Conservation (phyloP, 768 basidiomycete species). For the Hygrocybe coccinea region DNA sequence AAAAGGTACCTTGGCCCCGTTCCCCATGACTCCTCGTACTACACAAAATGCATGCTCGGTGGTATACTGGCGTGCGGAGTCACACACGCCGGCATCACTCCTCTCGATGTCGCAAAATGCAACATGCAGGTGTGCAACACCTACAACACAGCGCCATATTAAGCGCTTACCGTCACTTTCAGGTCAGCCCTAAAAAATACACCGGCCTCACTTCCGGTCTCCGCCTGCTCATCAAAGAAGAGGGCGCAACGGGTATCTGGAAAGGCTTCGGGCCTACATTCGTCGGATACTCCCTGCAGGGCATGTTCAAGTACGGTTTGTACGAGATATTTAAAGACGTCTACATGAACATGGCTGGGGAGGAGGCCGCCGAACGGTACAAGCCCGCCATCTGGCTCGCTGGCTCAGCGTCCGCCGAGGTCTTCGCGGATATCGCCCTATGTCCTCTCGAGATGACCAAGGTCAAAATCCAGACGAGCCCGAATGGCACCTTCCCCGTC, state of each 20-base stretch:
- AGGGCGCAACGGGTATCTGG: conserved; percentile 83
- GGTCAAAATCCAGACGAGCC: conserved; percentile 83
- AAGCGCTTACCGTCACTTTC: neutral
- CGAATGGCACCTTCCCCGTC: conserved; percentile 70
- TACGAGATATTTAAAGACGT: conserved; percentile 95
- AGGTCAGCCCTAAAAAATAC: conserved; percentile 79
- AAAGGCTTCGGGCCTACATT: conserved; percentile 93
- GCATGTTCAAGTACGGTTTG: conserved; percentile 98
- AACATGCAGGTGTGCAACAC: conserved; percentile 72
- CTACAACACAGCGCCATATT: neutral
- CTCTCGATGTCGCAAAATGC: conserved; percentile 84
- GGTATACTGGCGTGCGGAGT: conserved; percentile 83
- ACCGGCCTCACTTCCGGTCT: conserved; percentile 59
- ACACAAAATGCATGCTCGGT: conserved; percentile 82
- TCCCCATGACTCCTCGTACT: conserved; percentile 71
- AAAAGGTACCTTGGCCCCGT: conserved; percentile 70
- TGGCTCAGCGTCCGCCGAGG: conserved; percentile 90
- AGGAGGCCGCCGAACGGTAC: conserved; percentile 74
- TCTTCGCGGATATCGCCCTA: conserved; percentile 93
- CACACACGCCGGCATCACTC: conserved; percentile 85
- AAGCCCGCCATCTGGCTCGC: conserved; percentile 90
- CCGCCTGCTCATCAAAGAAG: conserved; percentile 65
- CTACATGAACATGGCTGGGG: conserved; percentile 86
- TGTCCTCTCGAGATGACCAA: conserved; percentile 94
- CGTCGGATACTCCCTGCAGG: conserved; percentile 91